Conservation (phyloP, 2,329 filamentous ascomycete genomes). For the Pseudogymnoascus verrucosus region DNA sequence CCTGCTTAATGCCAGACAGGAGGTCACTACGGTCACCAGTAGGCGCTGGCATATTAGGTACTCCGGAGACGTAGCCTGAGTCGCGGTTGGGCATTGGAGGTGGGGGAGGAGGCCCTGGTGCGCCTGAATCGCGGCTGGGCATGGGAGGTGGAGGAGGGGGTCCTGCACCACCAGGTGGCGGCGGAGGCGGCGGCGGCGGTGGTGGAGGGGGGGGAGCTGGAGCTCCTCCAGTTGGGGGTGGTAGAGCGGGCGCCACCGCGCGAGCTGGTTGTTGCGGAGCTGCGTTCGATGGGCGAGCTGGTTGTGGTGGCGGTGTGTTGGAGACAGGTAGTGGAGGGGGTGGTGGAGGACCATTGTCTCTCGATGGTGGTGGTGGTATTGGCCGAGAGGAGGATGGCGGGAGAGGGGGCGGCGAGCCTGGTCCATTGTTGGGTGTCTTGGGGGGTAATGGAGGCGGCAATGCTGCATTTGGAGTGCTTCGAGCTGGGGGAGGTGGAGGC, state of each 20-base stretch:
- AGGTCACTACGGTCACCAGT: constrained; percentile 49
- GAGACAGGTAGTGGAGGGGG: constrained; percentile 21
- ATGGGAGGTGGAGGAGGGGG: constrained; percentile 31
- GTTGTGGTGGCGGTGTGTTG: constrained; percentile 15
- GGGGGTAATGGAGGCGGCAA: constrained; percentile 35
- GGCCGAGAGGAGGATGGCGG: constrained; percentile 45
- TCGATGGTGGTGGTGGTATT: constrained; percentile 43
- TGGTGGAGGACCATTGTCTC: constrained; percentile 23
- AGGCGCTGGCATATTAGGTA: constrained; percentile 38
- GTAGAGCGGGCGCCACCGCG: constrained; percentile 30
- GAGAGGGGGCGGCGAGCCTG: constrained; percentile 43
- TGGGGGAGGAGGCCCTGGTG: constrained; percentile 44
- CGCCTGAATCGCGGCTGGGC: constrained; percentile 31
- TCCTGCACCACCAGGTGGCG: constrained; percentile 26
- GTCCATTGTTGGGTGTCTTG: constrained; percentile 35
- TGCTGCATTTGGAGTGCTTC: constrained; percentile 34
- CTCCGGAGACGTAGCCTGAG: constrained; percentile 48
- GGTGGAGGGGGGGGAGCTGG: constrained; percentile 28
- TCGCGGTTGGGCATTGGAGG: constrained; percentile 48
- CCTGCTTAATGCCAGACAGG: constrained; percentile 64
- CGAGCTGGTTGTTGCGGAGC: constrained; percentile 21
- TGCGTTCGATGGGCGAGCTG: constrained; percentile 33
- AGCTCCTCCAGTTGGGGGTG: constrained; percentile 28
- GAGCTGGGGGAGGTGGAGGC: constrained; percentile 59
- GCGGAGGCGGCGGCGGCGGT: constrained; percentile 29